Evolutionary conservation across 176 grass and related monocot species (phyloP), one percentile per base, ranked within the genome.

Genomic region (Coix lacrymajobi): DNA sequence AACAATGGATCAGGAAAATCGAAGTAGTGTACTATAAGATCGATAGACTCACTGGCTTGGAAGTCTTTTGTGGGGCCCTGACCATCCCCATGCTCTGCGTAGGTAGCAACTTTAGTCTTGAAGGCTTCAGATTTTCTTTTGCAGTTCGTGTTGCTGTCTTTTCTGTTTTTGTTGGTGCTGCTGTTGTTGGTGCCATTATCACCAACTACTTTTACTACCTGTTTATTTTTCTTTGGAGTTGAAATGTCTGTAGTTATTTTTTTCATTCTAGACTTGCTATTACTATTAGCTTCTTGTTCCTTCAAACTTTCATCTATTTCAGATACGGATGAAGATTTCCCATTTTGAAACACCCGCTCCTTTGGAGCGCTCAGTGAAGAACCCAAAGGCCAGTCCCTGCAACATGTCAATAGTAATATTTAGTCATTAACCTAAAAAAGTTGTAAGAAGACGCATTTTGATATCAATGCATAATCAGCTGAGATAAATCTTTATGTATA

Each of bases 221-320:
- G 41, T 62, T 81, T 81, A 51, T 32, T 82, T 71, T 88, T 65
- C 66, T 61, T 91, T 68, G 75, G 72, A 46, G 45, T 56, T 37
- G 81, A 77, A 36, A 64, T 25, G 20, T 73, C 44, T 44, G 26
- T 33, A 34, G 17, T 78, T n/a, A n/a, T n/a, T n/a, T n/a, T n/a
- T 79, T 24, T 9, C n/a, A 65, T 26, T 56, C 43, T 70, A 22
- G 75, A 34, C 25, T 15, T 83, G 58, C 66, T 87, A 82, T 88
- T 88, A 6, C 66, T 86, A 82, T 88, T 88, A 6, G 29, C 72
- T 56, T 78, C 82, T 81, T 81, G 77, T 62, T 84, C 85, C 84
- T 77, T 61, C 46, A 71, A 22, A 67, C 51, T 90, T 60, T 52
- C 45, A 69, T 87, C 69, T 71, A 62, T 91, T 60, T 65, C 76